These are phyloP conservation scores for Sclerotinia glacialis DNA, from an alignment of 2,329 filamentous ascomycete species.

Conservation along the genomic window DNA sequence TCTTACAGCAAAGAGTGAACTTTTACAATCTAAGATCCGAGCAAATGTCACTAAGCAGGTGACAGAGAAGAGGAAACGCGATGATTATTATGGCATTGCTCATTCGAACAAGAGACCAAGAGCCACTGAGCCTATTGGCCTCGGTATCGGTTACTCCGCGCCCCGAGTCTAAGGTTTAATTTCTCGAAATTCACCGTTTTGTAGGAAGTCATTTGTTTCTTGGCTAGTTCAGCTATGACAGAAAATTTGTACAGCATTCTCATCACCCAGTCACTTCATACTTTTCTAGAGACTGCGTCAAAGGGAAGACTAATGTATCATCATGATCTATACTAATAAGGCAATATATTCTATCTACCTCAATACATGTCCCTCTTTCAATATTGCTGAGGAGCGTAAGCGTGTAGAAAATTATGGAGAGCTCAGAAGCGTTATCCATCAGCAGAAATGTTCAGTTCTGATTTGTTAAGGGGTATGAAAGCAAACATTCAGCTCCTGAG, in stretches of 20 bases:
- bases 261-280: background rate
- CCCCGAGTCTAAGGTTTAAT: conserved; percentile 18
- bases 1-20: conserved; percentile 43
- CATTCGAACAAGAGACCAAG: conserved; percentile 49
- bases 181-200: background rate
- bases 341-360: background rate
- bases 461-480: background rate
- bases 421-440: background rate
- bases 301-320: background rate
- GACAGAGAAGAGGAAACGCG: conserved; percentile 41
- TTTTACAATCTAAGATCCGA: conserved; percentile 62
- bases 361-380: background rate
- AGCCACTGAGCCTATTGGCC: conserved; percentile 48
- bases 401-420: background rate
- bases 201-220: background rate
- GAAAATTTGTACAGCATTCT: background rate
- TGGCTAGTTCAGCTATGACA: background rate
- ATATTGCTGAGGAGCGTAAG: background rate
- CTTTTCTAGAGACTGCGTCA: background rate
- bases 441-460: background rate
- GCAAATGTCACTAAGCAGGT: conserved; percentile 56
- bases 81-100: conserved; percentile 24
- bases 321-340: background rate
- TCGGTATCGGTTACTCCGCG: conserved; percentile 50
- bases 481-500: background rate